Base-by-base conservation (phyloP, 768 basidiomycete genomes). In the Austroboletus festivus region DNA sequence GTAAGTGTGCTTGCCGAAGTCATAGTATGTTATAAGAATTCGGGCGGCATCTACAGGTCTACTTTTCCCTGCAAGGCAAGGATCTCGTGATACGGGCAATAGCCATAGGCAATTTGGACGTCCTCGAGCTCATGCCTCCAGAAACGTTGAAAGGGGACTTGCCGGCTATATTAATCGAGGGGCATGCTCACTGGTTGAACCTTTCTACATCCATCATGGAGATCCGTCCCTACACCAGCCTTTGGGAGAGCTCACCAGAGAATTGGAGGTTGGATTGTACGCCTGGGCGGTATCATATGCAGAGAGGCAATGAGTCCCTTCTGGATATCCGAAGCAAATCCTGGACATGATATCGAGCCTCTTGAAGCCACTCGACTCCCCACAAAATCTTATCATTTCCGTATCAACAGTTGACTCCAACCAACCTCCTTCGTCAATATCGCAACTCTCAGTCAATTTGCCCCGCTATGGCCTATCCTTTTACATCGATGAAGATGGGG, bases 61-160 rank as follows among this genome's bases (percentile, higher is more conserved):
- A 51, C 26, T 59, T 61, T 31, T 44, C 50, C 5, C 46, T 56
- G 7, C 26, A 39, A 42, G 24, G 20, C 19, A 37, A 15, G 0
- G 49, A 56, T 20, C 47, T 62, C 24, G 38, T 58, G 34, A 50
- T 62, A 12, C 42, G 38, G 31, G 54, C 56, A 15, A 57, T 37
- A 18, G 11, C 12, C 30, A 38, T 11, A 6, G 10, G 18, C 26
- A 33, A 3, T 33, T 15, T 13, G 13, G 6, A 34, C 4, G 16
- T 11, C 18, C 8, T 37, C 16, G 35, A 37, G 35, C 35, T 37
- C 6, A 37, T 37, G 2, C 35, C 35, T 37, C 18, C 35, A 19
- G 18, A 19, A 7, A 37, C 4, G 18, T 18, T 37, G 4, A 7
- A 19, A 19, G 18, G 35, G 6, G 35, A 37, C 11, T 19, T 37